Conservation (phyloP, 768 basidiomycete species). For the Leccinum broughii region DNA sequence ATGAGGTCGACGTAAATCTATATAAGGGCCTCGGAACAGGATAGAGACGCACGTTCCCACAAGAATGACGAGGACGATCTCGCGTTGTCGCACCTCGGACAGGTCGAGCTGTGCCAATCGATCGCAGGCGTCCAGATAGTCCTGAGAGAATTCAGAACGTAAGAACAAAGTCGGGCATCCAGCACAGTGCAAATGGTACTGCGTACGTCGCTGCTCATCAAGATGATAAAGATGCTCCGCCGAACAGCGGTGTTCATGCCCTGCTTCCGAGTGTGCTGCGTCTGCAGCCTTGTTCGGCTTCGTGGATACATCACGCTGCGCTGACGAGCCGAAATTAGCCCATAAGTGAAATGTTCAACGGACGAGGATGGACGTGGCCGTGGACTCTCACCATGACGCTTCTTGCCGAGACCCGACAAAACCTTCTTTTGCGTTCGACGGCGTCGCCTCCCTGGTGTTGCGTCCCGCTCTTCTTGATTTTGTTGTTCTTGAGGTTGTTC, state of each 20-base stretch:
- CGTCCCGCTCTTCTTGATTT: constrained; percentile 60
- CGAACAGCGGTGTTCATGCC: constrained; percentile 99
- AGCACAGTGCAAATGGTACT: background rate
- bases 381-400: constrained; percentile 55
- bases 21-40: background rate
- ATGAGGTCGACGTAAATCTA: constrained; percentile 68
- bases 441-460: constrained; percentile 75
- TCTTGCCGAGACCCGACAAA: constrained; percentile 72
- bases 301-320: constrained; percentile 64
- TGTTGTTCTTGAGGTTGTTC: constrained; percentile 90
- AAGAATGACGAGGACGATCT: constrained; percentile 91
- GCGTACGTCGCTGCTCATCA: constrained; percentile 94
- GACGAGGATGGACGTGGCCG: background rate
- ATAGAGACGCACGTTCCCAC: constrained; percentile 70
- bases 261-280: constrained; percentile 64
- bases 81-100: constrained; percentile 88
- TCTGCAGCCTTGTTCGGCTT: constrained; percentile 24
- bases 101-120: constrained; percentile 81
- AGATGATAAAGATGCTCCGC: constrained; percentile 84
- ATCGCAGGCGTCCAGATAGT: constrained; percentile 94
- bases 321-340: constrained; percentile 65
- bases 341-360: background rate
- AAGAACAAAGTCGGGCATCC: background rate
- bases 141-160: constrained; percentile 47
- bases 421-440: constrained; percentile 86